Percentiles rank a stretch among this genome's conserved stretches.
phyloP scores from a whole-genome alignment of 2,329 filamentous ascomycete genomes.

The Lasiodiplodia sp. region DNA sequence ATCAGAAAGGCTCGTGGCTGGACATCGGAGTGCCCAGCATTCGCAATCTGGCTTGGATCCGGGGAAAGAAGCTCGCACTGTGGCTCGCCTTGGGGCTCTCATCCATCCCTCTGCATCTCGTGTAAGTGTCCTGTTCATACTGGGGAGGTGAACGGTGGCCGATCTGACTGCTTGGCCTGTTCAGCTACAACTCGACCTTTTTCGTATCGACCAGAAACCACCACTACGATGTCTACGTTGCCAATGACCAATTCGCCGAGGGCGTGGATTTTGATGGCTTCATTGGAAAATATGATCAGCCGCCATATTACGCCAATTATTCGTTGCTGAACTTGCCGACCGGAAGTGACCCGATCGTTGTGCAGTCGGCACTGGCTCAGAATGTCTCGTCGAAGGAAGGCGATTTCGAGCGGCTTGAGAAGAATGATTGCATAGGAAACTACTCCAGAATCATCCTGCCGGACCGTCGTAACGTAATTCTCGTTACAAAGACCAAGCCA shows the following conservation, averaged over 20 bases:
- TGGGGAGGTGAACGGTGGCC: no score
- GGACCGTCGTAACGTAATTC: conserved; percentile 32
- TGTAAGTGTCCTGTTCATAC: conserved; percentile 36
- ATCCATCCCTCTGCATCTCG: conserved; percentile 48
- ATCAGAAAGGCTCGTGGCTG: conserved; percentile 51
- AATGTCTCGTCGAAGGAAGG: neutral
- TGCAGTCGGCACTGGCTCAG: neutral
- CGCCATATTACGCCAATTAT: neutral
- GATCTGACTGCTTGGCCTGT: conserved; percentile 6
- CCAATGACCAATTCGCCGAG: conserved; percentile 32
- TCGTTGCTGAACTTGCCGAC: neutral
- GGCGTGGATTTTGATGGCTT: conserved; percentile 28
- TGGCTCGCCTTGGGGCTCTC: conserved; percentile 39
- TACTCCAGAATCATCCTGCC: conserved; percentile 35
- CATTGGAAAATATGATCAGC: neutral
- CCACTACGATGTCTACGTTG: conserved; percentile 33
- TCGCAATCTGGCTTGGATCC: conserved; percentile 45
- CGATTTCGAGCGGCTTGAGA: conserved; percentile 31
- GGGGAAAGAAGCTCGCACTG: conserved; percentile 32
- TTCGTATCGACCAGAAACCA: conserved; percentile 35
- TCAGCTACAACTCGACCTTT: conserved; percentile 40
- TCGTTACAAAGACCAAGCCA: conserved; percentile 26
- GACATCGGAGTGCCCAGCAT: conserved; percentile 55
- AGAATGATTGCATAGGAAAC: conserved; percentile 33
- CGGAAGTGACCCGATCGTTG: neutral